phyloP scores from a whole-genome alignment of 192 early-diverging fungal genomes.

The Backusella tuberculispora region DNA sequence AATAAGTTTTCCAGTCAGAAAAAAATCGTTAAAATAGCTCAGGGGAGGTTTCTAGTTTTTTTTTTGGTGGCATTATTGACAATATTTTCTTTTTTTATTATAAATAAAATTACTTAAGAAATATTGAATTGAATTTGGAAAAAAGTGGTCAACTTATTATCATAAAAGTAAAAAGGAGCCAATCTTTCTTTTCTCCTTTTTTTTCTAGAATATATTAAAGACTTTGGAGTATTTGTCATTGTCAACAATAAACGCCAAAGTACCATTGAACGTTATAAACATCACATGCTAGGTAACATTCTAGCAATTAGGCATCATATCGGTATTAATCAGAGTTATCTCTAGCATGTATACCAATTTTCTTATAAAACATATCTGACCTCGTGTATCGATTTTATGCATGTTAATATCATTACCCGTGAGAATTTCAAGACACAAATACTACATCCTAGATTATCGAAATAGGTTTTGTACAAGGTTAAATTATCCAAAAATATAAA shows the following conservation, averaged over 20 bases:
- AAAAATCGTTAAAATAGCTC: not conserved
- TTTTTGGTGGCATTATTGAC: not conserved
- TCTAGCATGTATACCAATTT: not conserved
- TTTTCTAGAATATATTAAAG: conserved; percentile 4
- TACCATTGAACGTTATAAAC: not conserved
- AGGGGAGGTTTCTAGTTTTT: not conserved
- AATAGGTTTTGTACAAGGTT: not conserved
- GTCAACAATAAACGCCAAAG: not conserved
- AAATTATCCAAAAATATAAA: not conserved
- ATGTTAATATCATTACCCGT: not conserved
- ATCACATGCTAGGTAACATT: conserved; percentile 9
- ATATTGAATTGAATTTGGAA: not conserved
- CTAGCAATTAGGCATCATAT: not conserved
- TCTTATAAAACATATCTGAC: not conserved
- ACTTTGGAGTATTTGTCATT: not conserved
- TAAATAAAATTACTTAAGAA: not conserved
- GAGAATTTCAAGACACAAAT: not conserved
- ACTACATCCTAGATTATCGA: not conserved
- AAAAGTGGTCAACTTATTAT: not conserved
- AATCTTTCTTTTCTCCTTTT: not conserved
- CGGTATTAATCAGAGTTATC: not conserved
- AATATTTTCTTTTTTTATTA: conserved; percentile 13
- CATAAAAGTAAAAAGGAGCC: conserved; percentile 4
- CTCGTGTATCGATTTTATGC: not conserved
- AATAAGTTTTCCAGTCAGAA: not conserved